phyloP scores from a whole-genome alignment of 371 early-diverging fungal species.

The Catenaria anguillulae region DNA sequence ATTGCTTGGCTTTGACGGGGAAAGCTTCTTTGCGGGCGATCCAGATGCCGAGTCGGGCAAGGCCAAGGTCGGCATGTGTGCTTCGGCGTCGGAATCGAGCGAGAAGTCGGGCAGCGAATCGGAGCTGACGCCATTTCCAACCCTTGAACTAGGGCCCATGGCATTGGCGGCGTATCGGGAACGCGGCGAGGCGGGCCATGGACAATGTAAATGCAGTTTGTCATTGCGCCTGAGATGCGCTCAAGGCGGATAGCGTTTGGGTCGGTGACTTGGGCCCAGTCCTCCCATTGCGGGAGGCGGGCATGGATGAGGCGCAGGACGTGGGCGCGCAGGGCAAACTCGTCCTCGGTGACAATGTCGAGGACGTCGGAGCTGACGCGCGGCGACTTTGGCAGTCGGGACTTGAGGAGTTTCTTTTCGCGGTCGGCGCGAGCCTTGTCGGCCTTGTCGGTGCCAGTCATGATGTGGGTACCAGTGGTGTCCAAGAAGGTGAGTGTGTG shows the following conservation, averaged over 20 bases:
- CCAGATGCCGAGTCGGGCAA: background rate
- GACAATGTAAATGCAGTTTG: conserved; percentile 69
- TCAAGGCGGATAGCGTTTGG: conserved; percentile 21
- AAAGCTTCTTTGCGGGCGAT: too few relatives aligned
- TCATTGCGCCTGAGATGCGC: conserved; percentile 70
- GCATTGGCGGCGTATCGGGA: background rate
- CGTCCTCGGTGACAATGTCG: conserved; percentile 2
- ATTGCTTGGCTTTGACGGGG: too few relatives aligned
- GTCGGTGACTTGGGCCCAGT: background rate
- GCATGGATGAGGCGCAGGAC: conserved; percentile 1
- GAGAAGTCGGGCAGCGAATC: conserved; percentile 7
- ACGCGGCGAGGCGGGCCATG: conserved; percentile 18
- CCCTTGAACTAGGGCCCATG: background rate
- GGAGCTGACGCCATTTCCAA: conserved; percentile 8
- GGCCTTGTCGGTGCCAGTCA: background rate
- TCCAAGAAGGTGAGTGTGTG: too few relatives aligned
- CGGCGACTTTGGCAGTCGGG: background rate
- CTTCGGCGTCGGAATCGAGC: conserved; percentile 1
- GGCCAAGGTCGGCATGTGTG: background rate
- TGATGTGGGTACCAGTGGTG: too few relatives aligned
- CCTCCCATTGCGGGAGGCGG: conserved; percentile 5
- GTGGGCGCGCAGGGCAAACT: background rate
- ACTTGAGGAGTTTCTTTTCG: background rate
- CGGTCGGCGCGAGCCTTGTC: background rate
- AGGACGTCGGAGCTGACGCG: background rate